phyloP scores from a whole-genome alignment of 306 rosid species.

The Trichosanthes cucumerina region DNA sequence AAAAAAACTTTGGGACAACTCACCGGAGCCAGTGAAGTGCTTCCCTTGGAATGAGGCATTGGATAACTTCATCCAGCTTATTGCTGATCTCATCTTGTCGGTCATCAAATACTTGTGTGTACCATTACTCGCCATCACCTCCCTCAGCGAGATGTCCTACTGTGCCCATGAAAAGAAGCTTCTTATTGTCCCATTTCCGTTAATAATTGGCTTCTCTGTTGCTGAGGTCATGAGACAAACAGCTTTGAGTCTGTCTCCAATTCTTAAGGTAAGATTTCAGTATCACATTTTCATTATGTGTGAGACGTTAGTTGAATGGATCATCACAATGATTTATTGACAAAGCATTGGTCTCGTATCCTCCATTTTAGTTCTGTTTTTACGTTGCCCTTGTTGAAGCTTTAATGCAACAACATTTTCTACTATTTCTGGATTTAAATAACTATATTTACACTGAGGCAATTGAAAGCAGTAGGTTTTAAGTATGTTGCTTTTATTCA shows the following conservation, averaged over 20 bases:
- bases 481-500: background rate
- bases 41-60: conserved; percentile 70
- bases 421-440: background rate
- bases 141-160: conserved; percentile 85
- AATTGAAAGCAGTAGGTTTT: background rate
- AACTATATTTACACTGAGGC: background rate
- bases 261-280: conserved; percentile 44
- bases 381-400: background rate
- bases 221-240: conserved; percentile 57
- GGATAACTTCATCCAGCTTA: conserved; percentile 61
- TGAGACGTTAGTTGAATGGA: background rate
- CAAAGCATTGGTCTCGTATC: background rate
- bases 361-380: background rate
- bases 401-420: background rate
- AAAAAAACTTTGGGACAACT: conserved; percentile 56
- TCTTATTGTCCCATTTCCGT: conserved; percentile 45
- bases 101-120: conserved; percentile 59
- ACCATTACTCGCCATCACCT: conserved; percentile 52
- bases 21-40: conserved; percentile 69
- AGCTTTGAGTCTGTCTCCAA: conserved; percentile 53
- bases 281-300: background rate
- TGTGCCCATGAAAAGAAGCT: conserved; percentile 76
- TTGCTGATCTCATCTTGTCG: conserved; percentile 48
- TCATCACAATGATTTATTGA: background rate
- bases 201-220: conserved; percentile 57